phyloP scores from a whole-genome alignment of 192 early-diverging fungal species.

The Entophlyctis helioformis region DNA sequence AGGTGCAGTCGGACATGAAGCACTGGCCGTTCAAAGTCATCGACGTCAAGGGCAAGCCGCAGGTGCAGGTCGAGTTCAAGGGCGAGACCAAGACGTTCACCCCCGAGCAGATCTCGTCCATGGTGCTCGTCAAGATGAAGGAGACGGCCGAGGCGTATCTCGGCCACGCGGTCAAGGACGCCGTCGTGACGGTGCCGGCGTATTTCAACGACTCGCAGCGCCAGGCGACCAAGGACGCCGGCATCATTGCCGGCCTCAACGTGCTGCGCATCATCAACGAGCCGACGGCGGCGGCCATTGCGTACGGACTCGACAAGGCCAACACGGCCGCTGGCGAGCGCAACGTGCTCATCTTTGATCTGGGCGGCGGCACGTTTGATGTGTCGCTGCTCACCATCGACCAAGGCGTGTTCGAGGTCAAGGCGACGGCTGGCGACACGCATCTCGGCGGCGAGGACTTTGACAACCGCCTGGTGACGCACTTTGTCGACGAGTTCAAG shows the following conservation, averaged over 20 bases:
- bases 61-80: slow-evolving; percentile 72
- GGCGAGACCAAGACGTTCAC: slow-evolving; percentile 73
- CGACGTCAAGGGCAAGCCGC: too few species aligned
- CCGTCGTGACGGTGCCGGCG: slow-evolving; percentile 31
- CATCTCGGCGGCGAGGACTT: slow-evolving; percentile 76
- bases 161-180: slow-evolving; percentile 57
- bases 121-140: slow-evolving; percentile 83
- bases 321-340: slow-evolving; percentile 62
- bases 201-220: slow-evolving; percentile 90
- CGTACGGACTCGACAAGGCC: slow-evolving; percentile 77
- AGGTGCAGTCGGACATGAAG: too few species aligned
- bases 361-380: too few species aligned
- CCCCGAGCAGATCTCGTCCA: slow-evolving; percentile 76
- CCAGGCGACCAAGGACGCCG: slow-evolving; percentile 86
- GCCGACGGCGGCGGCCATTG: slow-evolving; percentile 79
- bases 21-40: too few species aligned
- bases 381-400: slow-evolving; percentile 68
- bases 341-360: slow-evolving; percentile 65
- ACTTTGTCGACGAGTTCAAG: slow-evolving; percentile 45
- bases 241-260: slow-evolving; percentile 71
- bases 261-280: slow-evolving; percentile 88
- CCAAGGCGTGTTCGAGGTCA: slow-evolving; percentile 68
- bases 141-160: too few species aligned
- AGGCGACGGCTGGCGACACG: slow-evolving; percentile 72
- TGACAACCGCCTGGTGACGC: slow-evolving; percentile 77